These are phyloP conservation scores for Aspergillus alliaceus DNA, from an alignment of 2,329 filamentous ascomycete species.

Conservation along the genomic window DNA sequence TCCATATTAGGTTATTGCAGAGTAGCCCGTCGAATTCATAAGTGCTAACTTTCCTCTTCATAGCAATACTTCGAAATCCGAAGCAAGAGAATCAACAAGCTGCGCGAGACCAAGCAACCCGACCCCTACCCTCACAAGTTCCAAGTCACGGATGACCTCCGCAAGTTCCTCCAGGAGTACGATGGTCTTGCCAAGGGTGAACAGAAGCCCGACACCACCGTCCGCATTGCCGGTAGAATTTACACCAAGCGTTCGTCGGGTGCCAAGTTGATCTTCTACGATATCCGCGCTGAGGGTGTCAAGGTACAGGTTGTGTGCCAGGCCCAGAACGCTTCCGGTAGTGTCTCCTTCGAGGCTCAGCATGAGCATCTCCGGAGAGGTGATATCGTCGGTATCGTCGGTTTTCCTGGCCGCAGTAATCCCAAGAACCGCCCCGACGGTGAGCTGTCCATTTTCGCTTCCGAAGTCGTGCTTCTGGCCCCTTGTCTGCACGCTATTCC, in stretches of 20 bases:
- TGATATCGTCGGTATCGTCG: constrained; percentile 87
- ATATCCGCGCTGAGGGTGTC: constrained; percentile 71
- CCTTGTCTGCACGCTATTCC: constrained; percentile 91
- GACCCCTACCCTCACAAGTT: constrained; percentile 96
- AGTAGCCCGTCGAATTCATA: background rate
- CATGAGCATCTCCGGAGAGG: constrained; percentile 86
- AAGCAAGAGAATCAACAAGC: constrained; percentile 74
- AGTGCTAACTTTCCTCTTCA: background rate
- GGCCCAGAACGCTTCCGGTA: constrained; percentile 71
- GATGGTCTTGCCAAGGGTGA: constrained; percentile 82
- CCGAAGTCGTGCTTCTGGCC: constrained; percentile 79
- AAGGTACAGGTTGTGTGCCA: constrained; percentile 93
- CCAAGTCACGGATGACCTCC: constrained; percentile 78
- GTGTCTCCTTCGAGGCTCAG: constrained; percentile 76
- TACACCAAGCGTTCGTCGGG: constrained; percentile 83
- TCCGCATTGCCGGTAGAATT: constrained; percentile 81
- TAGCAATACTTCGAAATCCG: constrained; percentile 97
- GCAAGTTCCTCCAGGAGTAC: constrained; percentile 76
- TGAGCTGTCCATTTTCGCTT: constrained; percentile 91
- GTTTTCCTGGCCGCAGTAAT: constrained; percentile 79
- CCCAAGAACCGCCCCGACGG: constrained; percentile 88
- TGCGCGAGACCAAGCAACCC: constrained; percentile 70
- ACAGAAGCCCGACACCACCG: constrained; percentile 69
- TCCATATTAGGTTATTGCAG: background rate
- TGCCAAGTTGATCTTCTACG: constrained; percentile 88